These are phyloP conservation scores for Floccularia luteovirens DNA, from an alignment of 768 basidiomycete species.

Conservation along the genomic window DNA sequence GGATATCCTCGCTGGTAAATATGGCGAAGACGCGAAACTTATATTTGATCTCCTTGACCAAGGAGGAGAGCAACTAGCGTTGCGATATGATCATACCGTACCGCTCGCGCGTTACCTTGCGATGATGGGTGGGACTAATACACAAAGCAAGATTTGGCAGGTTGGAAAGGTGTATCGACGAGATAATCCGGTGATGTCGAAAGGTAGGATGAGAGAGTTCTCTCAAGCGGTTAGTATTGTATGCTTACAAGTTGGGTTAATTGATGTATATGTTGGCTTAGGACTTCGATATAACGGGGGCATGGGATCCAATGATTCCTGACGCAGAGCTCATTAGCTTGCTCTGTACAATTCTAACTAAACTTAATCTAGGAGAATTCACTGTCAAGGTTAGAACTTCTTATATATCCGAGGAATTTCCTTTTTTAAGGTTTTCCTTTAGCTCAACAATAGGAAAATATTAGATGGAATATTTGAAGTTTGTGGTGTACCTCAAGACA, in stretches of 20 bases:
- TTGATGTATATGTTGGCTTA: slow-evolving; percentile 17
- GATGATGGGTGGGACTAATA: slow-evolving; percentile 80
- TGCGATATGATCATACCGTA: slow-evolving; percentile 96
- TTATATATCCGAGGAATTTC: neutral
- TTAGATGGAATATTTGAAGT: slow-evolving; percentile 96
- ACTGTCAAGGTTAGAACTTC: slow-evolving; percentile 62
- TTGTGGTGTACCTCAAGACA: slow-evolving; percentile 87
- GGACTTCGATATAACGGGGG: slow-evolving; percentile 94
- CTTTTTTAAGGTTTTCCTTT: neutral
- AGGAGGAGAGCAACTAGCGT: slow-evolving; percentile 90
- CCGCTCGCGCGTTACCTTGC: slow-evolving; percentile 94
- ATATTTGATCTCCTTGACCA: slow-evolving; percentile 98
- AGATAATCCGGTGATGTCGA: slow-evolving; percentile 95
- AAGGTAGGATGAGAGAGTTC: slow-evolving; percentile 98
- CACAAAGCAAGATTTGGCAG: slow-evolving; percentile 87
- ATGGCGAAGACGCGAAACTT: slow-evolving; percentile 95
- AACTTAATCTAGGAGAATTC: slow-evolving; percentile 89
- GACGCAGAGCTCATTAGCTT: slow-evolving; percentile 88
- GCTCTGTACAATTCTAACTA: slow-evolving; percentile 71
- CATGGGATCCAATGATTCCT: slow-evolving; percentile 95
- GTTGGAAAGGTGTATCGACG: slow-evolving; percentile 98
- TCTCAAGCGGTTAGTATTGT: slow-evolving; percentile 75
- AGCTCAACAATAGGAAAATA: slow-evolving; percentile 96
- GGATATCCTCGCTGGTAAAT: slow-evolving; percentile 93
- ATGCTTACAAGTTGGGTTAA: neutral